phyloP scores from a whole-genome alignment of 176 grass and related monocot species.

The Miscanthus lutarioriparius region DNA sequence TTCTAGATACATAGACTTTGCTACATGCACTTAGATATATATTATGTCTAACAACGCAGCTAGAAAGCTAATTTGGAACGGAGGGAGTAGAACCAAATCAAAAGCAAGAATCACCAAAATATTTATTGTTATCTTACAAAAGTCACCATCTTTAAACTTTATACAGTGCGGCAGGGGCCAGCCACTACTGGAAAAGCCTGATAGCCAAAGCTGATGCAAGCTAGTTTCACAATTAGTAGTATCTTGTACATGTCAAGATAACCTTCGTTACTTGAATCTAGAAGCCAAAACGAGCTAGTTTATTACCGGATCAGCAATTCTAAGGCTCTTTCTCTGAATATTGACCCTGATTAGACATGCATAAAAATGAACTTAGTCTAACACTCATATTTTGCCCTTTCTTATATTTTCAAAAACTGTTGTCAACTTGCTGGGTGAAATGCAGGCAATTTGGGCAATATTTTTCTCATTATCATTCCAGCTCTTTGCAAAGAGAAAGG shows the following conservation, averaged over 20 bases:
- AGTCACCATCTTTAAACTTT: background rate
- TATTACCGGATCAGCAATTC: background rate
- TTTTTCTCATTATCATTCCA: slow-evolving; percentile 87
- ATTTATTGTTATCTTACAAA: too few relatives aligned
- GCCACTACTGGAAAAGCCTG: background rate
- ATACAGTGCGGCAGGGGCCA: background rate
- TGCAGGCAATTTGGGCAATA: slow-evolving; percentile 80
- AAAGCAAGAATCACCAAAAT: too few relatives aligned
- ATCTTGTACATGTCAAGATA: background rate
- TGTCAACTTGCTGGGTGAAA: background rate
- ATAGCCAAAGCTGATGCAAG: background rate
- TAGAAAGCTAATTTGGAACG: too few relatives aligned
- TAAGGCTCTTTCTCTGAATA: background rate
- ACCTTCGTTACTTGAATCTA: background rate
- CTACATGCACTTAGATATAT: too few relatives aligned
- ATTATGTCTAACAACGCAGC: too few relatives aligned
- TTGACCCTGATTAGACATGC: background rate
- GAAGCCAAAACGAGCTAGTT: background rate
- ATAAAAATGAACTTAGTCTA: background rate
- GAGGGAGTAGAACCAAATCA: too few relatives aligned
- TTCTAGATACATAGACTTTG: too few relatives aligned
- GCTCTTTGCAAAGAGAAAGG: slow-evolving; percentile 90
- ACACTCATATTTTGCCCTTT: background rate
- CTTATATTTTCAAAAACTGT: background rate
- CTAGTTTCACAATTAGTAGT: background rate